Base-by-base conservation (phyloP, 2,329 filamentous ascomycete genomes). In the Penicillium sp. region DNA sequence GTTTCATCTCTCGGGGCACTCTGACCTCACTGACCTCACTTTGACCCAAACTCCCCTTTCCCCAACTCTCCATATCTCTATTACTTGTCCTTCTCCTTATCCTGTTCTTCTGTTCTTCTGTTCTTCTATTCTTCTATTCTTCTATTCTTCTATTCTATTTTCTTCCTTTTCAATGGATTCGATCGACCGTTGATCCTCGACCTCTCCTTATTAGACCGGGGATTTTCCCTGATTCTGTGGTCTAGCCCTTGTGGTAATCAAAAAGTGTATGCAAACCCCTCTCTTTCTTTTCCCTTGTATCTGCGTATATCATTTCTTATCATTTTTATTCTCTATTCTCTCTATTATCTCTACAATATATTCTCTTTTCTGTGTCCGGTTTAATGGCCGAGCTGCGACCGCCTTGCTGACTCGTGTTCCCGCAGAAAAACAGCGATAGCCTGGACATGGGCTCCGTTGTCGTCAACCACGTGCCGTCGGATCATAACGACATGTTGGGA, bases 391-490 rank as follows among this genome's bases (percentile, higher is more conserved):
- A 36, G 40, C 46, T 55, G 39, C 40, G 55, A 53, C 55, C 53
- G 53, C 53, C 48, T 60, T 55, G 48, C 60, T 63, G 47, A 59
- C 41, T 50, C 39, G 23, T 27, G 31, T 34, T 49, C 38, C 29
- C 33, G 23, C 41, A 60, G 46, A 60, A 45, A 29, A 50, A 38
- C 40, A 40, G 38, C 40, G 64, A 75, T 75, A 78, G 83, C 44
- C 44, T 34, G 25, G 49, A 79, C 73, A 86, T 86, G 84, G 82
- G 82, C 78, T 84, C 83, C 72, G 75, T 85, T 66, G 77, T 85
- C 70, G 75, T 85, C 68, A 79, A 79, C 77, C 90, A 93, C 80
- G 87, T 87, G 79, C 84, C 89, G 75, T 84, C 89, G 75, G 87
- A 91, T 77, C 81, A 87, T 67, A 82, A 84, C 68, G 84, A 86